A percentile compares a stretch with the other conserved stretches of the same genome.
These are phyloP conservation scores for Pseudogymnoascus sp. DNA, from an alignment of 2,329 filamentous ascomycete species.

Conservation along the genomic window DNA sequence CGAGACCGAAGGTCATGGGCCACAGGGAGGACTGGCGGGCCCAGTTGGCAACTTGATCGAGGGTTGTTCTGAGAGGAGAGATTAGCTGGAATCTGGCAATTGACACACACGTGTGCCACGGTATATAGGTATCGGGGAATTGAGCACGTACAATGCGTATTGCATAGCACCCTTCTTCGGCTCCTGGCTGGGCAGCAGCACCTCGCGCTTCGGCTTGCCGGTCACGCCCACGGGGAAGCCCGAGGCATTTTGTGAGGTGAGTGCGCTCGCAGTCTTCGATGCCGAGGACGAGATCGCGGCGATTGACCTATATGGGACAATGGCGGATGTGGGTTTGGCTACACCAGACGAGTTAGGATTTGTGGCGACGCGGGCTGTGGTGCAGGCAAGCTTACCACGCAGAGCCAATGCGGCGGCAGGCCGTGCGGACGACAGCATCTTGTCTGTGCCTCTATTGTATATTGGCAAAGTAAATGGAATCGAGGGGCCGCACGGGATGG, in stretches of 20 bases:
- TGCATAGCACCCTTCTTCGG: slow-evolving; percentile 71
- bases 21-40: slow-evolving; percentile 75
- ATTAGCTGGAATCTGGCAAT: slow-evolving; percentile 8
- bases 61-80: slow-evolving; percentile 50
- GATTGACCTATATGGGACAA: slow-evolving; percentile 56
- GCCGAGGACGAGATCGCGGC: slow-evolving; percentile 58
- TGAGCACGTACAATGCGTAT: slow-evolving; percentile 68
- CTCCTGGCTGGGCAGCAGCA: slow-evolving; percentile 70
- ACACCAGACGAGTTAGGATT: slow-evolving; percentile 23
- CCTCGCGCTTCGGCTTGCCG: slow-evolving; percentile 53
- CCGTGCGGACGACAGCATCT: slow-evolving; percentile 36
- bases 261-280: slow-evolving; percentile 52
- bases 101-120: not conserved
- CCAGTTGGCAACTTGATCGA: slow-evolving; percentile 78
- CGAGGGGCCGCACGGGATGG: slow-evolving; percentile 2
- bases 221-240: slow-evolving; percentile 42
- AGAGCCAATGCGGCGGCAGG: slow-evolving; percentile 35
- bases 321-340: slow-evolving; percentile 59
- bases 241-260: slow-evolving; percentile 44
- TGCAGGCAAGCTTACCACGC: slow-evolving; percentile 29
- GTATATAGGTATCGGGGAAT: not conserved
- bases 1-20: slow-evolving; percentile 83
- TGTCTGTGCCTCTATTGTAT: slow-evolving; percentile 14
- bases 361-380: slow-evolving; percentile 12
- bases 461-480: not conserved